phyloP scores from a whole-genome alignment of 2,329 filamentous ascomycete genomes.

The Hypoxylon sp. region DNA sequence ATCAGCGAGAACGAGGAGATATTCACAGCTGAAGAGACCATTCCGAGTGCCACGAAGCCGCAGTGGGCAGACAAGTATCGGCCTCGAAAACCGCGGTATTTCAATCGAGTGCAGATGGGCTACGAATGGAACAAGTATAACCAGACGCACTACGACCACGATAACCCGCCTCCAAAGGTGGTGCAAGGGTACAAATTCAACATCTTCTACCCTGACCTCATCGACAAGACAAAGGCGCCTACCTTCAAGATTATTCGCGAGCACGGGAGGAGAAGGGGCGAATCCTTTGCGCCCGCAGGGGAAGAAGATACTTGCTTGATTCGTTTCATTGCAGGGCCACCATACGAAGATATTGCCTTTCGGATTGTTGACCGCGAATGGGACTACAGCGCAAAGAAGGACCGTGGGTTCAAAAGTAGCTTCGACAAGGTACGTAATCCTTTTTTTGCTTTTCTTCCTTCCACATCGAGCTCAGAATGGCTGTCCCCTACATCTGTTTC shows the following conservation, averaged over 20 bases:
- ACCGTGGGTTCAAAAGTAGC: conserved; percentile 93
- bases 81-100: conserved; percentile 93
- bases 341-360: conserved; percentile 97
- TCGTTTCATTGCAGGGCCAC: conserved; percentile 92
- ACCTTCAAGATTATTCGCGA: conserved; percentile 97
- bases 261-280: conserved; percentile 86
- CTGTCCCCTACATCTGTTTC: conserved; percentile 36
- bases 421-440: conserved; percentile 90
- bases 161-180: conserved; percentile 96
- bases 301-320: conserved; percentile 98
- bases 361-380: conserved; percentile 98
- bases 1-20: conserved; percentile 96
- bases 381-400: conserved; percentile 97
- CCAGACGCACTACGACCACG: conserved; percentile 98
- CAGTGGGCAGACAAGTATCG: conserved; percentile 88
- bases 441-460: conserved; percentile 13
- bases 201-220: conserved; percentile 97
- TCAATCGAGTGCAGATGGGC: conserved; percentile 98
- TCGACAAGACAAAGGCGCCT: conserved; percentile 93
- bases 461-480: conserved; percentile 7
- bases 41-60: conserved; percentile 73
- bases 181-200: conserved; percentile 99
- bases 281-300: conserved; percentile 92
- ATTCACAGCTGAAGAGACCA: conserved; percentile 88
- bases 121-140: conserved; percentile 99